Base-by-base conservation (phyloP, 345 rosid genomes). In the Citrus australasica region DNA sequence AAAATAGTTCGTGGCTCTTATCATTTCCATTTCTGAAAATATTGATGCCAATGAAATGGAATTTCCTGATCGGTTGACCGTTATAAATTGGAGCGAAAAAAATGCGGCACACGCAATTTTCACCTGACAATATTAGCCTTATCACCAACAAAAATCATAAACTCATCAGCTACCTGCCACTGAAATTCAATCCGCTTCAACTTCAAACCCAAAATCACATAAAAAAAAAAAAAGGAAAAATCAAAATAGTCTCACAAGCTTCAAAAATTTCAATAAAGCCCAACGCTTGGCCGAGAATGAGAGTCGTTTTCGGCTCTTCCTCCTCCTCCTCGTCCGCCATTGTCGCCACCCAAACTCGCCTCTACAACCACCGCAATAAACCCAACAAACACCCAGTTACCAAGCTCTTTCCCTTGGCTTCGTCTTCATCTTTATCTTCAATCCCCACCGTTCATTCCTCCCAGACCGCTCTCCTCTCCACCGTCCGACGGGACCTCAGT, bases 141-240 rank as follows among this genome's bases (percentile, higher is more conserved):
- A 28, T 7, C 28, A 30, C 21, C 48, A 42, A 1, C 11, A 1
- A n/a, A 62, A 74, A 4, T 62, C 59, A 25, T 38, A 4, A 4
- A 4, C 46, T 7, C 22, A 62, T 7, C 17, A 38, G 11, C 86
- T 80, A 79, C 69, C 88, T 46, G 85, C 97, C 97, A 88, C 87
- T 87, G 92, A 93, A 88, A 87, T 88, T 75, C 89, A 84, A 93
- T 90, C 97, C 87, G 75, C 67, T 62, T 13, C 16, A 4, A 76
- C 64, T 56, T 17, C 17, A 4, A 61, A 27, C 55, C 1, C 3
- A 38, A 64, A 60, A 35, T 32, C 42, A 25, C 22, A 17, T 16
- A 0, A 14, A 14, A 53, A 53, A 16, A n/a, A 5, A 53, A 46
- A 11, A 0, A 0, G 51, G 51, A 32, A 64, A 53, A 70, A 61